Conservation (phyloP, 23 red algal genomes). For the Gracilaria vermiculophylla region DNA sequence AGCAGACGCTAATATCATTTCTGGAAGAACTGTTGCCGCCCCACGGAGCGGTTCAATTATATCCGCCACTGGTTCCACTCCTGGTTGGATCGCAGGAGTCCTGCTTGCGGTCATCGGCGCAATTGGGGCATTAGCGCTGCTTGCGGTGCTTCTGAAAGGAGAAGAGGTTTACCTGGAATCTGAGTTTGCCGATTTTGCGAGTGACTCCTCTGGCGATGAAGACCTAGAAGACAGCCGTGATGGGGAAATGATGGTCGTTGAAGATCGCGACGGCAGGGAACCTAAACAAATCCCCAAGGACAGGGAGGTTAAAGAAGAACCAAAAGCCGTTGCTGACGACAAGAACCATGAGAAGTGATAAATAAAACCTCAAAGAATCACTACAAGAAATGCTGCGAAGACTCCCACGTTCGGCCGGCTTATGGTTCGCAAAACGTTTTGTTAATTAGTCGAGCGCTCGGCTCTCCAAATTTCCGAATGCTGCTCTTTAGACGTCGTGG, state of each 20-base stretch:
- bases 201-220: background rate
- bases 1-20: background rate
- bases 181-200: constrained; percentile 6
- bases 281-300: background rate
- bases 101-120: background rate
- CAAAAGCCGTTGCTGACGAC: background rate
- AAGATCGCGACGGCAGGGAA: background rate
- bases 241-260: background rate
- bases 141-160: background rate
- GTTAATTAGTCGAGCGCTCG: background rate
- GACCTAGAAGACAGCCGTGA: background rate
- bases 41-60: constrained; percentile 31
- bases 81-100: constrained; percentile 37
- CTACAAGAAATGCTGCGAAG: too few relatives aligned
- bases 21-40: constrained; percentile 13
- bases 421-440: too few relatives aligned
- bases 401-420: too few relatives aligned
- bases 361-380: background rate
- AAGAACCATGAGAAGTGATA: background rate
- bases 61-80: constrained; percentile 21
- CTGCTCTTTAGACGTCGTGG: too few relatives aligned
- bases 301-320: background rate
- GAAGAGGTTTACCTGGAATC: background rate
- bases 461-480: too few relatives aligned
- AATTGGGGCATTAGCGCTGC: constrained; percentile 8